Conservation (phyloP, 2,329 filamentous ascomycete species). For the Trichophyton rubrum region DNA sequence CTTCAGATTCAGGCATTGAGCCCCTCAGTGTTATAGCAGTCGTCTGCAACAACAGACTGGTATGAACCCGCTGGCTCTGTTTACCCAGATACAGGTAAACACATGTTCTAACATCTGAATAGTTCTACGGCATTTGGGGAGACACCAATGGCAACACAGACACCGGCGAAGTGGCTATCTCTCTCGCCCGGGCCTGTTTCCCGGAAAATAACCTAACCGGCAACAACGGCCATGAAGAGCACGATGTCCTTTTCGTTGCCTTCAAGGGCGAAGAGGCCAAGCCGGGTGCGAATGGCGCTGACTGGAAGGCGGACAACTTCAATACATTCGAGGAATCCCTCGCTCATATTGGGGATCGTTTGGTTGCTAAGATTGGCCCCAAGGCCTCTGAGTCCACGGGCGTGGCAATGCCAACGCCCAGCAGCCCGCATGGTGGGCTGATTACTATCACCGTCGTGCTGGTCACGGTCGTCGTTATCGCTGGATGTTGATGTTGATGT, state of each 20-base stretch:
- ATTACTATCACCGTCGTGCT: neutral
- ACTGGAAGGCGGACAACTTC: conserved; percentile 42
- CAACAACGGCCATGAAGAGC: conserved; percentile 42
- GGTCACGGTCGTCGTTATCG: neutral
- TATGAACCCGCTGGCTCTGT: conserved; percentile 13
- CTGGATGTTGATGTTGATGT: neutral
- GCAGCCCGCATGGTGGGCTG: neutral
- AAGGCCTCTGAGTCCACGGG: neutral
- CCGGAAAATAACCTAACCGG: conserved; percentile 41
- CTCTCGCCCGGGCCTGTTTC: conserved; percentile 47
- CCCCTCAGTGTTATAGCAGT: conserved; percentile 45
- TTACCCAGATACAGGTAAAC: neutral
- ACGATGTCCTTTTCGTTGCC: conserved; percentile 51
- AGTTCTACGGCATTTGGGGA: conserved; percentile 47
- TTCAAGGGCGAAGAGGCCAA: conserved; percentile 47
- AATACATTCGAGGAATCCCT: conserved; percentile 33
- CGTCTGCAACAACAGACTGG: conserved; percentile 40
- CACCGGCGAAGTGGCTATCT: conserved; percentile 47
- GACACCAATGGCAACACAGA: conserved; percentile 48
- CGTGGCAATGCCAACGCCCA: neutral
- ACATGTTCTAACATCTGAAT: neutral
- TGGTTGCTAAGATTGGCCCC: conserved; percentile 17
- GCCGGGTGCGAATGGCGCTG: conserved; percentile 43
- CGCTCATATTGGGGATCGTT: conserved; percentile 14
- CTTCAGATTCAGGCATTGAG: conserved; percentile 33